Evolutionary conservation across 768 basidiomycete species (phyloP).

Genomic region (Russula earlei): DNA sequence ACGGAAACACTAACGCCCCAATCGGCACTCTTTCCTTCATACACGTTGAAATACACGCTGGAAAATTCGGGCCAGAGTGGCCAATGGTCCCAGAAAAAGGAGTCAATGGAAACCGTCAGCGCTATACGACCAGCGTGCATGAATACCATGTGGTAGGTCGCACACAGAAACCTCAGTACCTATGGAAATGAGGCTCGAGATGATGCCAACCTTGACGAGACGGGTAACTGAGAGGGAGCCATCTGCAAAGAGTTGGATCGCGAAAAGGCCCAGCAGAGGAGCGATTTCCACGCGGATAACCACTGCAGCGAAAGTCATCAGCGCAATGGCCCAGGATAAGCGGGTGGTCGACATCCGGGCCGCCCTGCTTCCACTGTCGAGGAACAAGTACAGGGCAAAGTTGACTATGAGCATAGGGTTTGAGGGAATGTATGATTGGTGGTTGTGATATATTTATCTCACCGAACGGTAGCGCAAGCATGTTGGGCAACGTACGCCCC

Average conservation of each 20-base stretch:
- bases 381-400: constrained; percentile 39
- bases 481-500: constrained; percentile 89
- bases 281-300: constrained; percentile 76
- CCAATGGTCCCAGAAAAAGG: constrained; percentile 71
- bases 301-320: constrained; percentile 59
- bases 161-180: constrained; percentile 31
- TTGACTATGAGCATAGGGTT: constrained; percentile 38
- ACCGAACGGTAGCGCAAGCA: constrained; percentile 82
- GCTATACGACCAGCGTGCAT: constrained; percentile 29
- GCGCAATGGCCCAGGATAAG: constrained; percentile 37
- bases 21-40: constrained; percentile 74
- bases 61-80: constrained; percentile 83
- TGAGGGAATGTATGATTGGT: background rate
- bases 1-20: constrained; percentile 70
- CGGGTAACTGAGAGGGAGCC: constrained; percentile 35
- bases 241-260: constrained; percentile 41
- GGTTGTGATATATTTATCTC: constrained; percentile 11
- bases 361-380: constrained; percentile 36
- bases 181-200: constrained; percentile 40
- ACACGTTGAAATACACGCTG: constrained; percentile 75
- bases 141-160: background rate
- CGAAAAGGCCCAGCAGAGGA: constrained; percentile 53
- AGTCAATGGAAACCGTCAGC: constrained; percentile 60
- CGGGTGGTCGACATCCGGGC: constrained; percentile 28
- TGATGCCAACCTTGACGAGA: constrained; percentile 41